Percentiles rank a stretch among this genome's conserved stretches.
phyloP scores from a whole-genome alignment of 495 filamentous ascomycete genomes.

The Staphylotrichum longicolle region DNA sequence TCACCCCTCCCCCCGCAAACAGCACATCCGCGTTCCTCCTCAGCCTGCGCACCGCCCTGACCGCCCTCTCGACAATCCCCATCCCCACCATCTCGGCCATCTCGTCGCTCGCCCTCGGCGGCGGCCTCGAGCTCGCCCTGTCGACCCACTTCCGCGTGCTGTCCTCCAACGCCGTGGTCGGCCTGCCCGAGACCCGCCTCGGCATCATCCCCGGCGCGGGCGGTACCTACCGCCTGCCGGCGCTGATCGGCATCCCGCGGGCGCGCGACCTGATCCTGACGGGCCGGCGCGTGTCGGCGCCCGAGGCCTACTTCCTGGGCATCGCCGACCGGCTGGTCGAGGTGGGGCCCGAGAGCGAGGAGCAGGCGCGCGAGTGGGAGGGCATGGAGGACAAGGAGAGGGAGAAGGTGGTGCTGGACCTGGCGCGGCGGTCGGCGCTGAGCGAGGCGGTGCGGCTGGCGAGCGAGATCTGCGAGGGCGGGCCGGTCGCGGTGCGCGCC shows the following conservation, averaged over 20 bases:
- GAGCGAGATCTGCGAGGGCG: slow-evolving; percentile 79
- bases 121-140: slow-evolving; percentile 87
- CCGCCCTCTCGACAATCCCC: slow-evolving; percentile 63
- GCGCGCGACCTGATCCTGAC: slow-evolving; percentile 86
- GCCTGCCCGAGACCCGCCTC: slow-evolving; percentile 83
- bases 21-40: slow-evolving; percentile 75
- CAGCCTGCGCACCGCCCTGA: slow-evolving; percentile 69
- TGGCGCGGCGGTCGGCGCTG: slow-evolving; percentile 62
- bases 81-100: slow-evolving; percentile 89
- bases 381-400: slow-evolving; percentile 38
- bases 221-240: slow-evolving; percentile 80
- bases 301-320: slow-evolving; percentile 81
- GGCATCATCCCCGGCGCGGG: slow-evolving; percentile 95
- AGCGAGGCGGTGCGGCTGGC: slow-evolving; percentile 75
- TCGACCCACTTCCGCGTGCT: slow-evolving; percentile 84
- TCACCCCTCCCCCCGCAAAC: slow-evolving; percentile 3
- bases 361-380: slow-evolving; percentile 38
- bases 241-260: slow-evolving; percentile 67
- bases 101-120: slow-evolving; percentile 77
- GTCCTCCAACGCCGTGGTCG: slow-evolving; percentile 67
- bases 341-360: slow-evolving; percentile 58
- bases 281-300: slow-evolving; percentile 70
- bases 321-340: slow-evolving; percentile 81
- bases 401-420: slow-evolving; percentile 33
- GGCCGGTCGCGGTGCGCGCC: slow-evolving; percentile 72